A percentile compares a stretch with the other conserved stretches of the same genome.
These are phyloP conservation scores for Monascus purpureus DNA, from an alignment of 495 filamentous ascomycete species.

Conservation along the genomic window DNA sequence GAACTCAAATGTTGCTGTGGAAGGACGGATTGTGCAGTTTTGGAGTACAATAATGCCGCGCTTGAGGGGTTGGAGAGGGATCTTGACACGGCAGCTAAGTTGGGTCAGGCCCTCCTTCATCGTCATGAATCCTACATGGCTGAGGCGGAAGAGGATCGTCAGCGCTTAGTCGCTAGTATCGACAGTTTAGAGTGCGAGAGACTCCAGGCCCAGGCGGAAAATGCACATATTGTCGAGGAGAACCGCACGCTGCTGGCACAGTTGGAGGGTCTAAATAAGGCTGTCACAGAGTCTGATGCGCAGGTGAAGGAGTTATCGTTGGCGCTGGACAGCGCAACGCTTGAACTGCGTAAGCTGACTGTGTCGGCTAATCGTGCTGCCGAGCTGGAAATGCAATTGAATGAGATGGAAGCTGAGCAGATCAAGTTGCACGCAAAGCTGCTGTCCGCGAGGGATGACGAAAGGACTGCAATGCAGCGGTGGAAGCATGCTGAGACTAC, in stretches of 20 bases:
- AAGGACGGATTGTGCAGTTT: slow-evolving; percentile 59
- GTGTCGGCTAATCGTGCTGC: slow-evolving; percentile 58
- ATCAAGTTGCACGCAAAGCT: slow-evolving; percentile 51
- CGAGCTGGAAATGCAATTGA: slow-evolving; percentile 63
- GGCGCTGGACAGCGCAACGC: slow-evolving; percentile 58
- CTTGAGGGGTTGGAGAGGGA: slow-evolving; percentile 74
- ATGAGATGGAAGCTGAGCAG: slow-evolving; percentile 69
- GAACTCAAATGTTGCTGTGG: slow-evolving; percentile 68
- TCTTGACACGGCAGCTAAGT: slow-evolving; percentile 65
- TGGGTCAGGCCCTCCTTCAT: slow-evolving; percentile 83
- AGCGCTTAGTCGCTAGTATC: slow-evolving; percentile 52
- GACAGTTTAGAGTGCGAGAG: slow-evolving; percentile 68
- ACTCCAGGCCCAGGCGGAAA: slow-evolving; percentile 53
- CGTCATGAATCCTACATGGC: slow-evolving; percentile 89
- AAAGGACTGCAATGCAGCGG: slow-evolving; percentile 58
- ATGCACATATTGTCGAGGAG: slow-evolving; percentile 61
- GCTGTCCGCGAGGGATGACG: slow-evolving; percentile 49
- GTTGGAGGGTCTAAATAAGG: slow-evolving; percentile 65
- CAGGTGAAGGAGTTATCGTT: slow-evolving; percentile 57
- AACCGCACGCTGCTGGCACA: slow-evolving; percentile 66
- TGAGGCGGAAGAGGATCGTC: slow-evolving; percentile 72
- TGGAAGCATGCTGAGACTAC: slow-evolving; percentile 73
- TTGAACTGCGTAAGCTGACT: slow-evolving; percentile 60
- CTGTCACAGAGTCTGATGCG: slow-evolving; percentile 60
- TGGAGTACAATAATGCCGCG: slow-evolving; percentile 63